phyloP scores from a whole-genome alignment of 1,139 yeast genomes.

The Sugiyamaella castrensis region DNA sequence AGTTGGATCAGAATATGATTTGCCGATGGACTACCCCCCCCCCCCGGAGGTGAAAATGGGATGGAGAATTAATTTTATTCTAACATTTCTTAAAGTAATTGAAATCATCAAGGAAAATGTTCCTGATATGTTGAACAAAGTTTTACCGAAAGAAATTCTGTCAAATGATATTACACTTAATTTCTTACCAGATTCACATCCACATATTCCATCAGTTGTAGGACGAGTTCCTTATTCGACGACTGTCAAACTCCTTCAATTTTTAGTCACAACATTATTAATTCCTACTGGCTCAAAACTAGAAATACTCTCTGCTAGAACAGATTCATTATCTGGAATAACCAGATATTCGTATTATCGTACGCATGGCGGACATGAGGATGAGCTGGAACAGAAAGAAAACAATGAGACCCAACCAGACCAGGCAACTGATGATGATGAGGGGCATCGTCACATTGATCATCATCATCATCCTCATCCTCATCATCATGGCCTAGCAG shows the following conservation, averaged over 20 bases:
- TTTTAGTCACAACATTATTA: conserved; percentile 30
- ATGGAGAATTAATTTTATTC: background rate
- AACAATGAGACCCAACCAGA: conserved; percentile 1
- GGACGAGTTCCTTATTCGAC: conserved; percentile 61
- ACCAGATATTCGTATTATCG: conserved; percentile 12
- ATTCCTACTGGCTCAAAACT: conserved; percentile 31
- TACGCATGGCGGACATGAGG: background rate
- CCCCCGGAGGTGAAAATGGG: too few species aligned
- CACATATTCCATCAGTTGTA: conserved; percentile 57
- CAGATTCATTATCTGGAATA: conserved; percentile 10
- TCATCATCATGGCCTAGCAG: background rate
- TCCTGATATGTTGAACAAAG: conserved; percentile 53
- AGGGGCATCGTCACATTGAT: background rate
- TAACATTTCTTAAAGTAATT: conserved; percentile 36
- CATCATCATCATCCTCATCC: background rate
- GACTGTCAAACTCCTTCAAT: conserved; percentile 36
- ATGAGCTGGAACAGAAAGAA: too few species aligned
- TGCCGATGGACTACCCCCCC: too few species aligned
- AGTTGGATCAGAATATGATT: too few species aligned
- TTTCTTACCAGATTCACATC: conserved; percentile 60
- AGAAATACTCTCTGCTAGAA: conserved; percentile 24
- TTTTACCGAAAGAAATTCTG: conserved; percentile 50
- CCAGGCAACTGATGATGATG: background rate
- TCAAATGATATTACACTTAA: conserved; percentile 55
- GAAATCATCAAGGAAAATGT: conserved; percentile 51